These are phyloP conservation scores for Plasmodium fragile DNA, from an alignment of 169 alveolate species.

Conservation along the genomic window DNA sequence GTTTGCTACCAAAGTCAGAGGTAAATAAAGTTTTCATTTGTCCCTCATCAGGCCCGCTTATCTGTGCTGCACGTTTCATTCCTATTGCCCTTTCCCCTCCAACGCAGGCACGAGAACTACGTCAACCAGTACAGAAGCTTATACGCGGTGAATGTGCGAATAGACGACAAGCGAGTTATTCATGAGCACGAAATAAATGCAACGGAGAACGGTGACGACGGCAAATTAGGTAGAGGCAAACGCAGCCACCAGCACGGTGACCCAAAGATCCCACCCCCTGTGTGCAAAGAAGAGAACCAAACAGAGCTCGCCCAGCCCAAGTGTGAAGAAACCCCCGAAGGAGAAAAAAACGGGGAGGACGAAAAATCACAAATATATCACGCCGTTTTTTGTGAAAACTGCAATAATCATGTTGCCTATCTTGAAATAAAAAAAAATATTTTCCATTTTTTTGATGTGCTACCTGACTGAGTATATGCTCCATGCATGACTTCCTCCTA, in stretches of 20 bases:
- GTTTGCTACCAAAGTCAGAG: conserved; percentile 75
- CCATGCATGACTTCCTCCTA: neutral
- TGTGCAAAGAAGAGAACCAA: neutral
- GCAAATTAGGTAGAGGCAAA: neutral
- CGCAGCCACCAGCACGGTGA: neutral
- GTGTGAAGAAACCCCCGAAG: neutral
- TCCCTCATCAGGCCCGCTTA: neutral
- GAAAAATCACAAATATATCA: conserved; percentile 44
- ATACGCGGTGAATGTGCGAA: conserved; percentile 54
- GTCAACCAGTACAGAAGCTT: conserved; percentile 66
- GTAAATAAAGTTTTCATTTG: neutral
- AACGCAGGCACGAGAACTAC: conserved; percentile 49
- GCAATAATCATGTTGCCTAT: conserved; percentile 72
- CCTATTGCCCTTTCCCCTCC: neutral
- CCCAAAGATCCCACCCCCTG: neutral
- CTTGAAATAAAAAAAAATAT: conserved; percentile 58
- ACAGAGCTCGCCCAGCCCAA: neutral
- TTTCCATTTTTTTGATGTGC: conserved; percentile 70
- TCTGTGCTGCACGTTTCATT: neutral
- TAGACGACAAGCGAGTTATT: conserved; percentile 22
- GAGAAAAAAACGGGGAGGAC: neutral
- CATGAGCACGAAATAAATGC: conserved; percentile 42
- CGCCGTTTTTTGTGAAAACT: conserved; percentile 71
- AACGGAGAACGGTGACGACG: neutral
- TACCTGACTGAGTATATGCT: conserved; percentile 48